A percentile compares a stretch with the other conserved stretches of the same genome.
Evolutionary conservation across 176 grass and related monocot genomes (phyloP).

Genomic region (Oryza brachyantha): DNA sequence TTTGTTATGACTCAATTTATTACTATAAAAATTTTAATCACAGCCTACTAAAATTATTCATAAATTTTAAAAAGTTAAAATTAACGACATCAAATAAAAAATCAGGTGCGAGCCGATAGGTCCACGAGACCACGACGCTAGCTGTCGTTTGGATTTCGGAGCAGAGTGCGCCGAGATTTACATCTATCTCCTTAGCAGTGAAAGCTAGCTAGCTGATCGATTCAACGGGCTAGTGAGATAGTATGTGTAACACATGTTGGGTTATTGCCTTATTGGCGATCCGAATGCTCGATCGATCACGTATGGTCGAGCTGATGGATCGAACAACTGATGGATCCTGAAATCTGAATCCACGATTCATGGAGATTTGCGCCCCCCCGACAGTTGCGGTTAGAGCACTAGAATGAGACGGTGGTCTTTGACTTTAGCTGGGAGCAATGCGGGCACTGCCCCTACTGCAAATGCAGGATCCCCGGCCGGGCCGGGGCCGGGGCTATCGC

Average conservation of each 20-base stretch:
- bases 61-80: no score
- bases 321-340: not conserved
- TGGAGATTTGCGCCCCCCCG: constrained; percentile 26
- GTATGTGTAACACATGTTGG: not conserved
- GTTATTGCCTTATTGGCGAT: no score
- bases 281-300: not conserved
- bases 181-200: not conserved
- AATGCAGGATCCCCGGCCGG: no score
- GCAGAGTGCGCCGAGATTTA: not conserved
- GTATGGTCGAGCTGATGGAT: not conserved
- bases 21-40: no score
- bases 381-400: constrained; percentile 19
- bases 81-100: no score
- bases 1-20: no score
- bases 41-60: no score
- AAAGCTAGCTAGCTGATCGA: not conserved
- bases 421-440: constrained; percentile 8
- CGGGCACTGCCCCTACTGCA: no score
- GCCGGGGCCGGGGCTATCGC: not conserved
- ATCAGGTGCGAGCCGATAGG: no score
- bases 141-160: not conserved
- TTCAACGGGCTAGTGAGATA: not conserved
- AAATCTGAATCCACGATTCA: constrained; percentile 28
- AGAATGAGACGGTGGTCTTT: constrained; percentile 1
- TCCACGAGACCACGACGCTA: not conserved